A percentile compares a stretch with the other conserved stretches of the same genome.
phyloP scores from a whole-genome alignment of 192 early-diverging fungal species.

The Umbelopsis sp. region DNA sequence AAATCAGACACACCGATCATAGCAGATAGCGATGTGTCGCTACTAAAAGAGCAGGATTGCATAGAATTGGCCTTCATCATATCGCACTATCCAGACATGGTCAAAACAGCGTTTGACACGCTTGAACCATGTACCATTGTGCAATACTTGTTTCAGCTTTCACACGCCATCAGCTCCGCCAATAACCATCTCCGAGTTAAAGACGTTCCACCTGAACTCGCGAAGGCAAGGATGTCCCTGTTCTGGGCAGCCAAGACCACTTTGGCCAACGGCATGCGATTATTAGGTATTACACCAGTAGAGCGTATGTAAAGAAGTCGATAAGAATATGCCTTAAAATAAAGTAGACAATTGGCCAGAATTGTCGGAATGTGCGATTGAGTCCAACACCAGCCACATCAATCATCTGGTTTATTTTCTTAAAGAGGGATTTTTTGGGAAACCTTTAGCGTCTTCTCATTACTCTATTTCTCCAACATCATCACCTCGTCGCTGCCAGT shows the following conservation, averaged over 20 bases:
- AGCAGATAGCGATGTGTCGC: constrained; percentile 52
- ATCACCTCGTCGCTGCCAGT: too few species aligned
- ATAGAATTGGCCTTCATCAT: constrained; percentile 72
- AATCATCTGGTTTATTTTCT: too few species aligned
- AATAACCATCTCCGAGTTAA: constrained; percentile 70
- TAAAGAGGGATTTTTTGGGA: too few species aligned
- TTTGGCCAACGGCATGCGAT: constrained; percentile 75
- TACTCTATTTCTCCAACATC: too few species aligned
- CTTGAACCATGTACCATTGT: constrained; percentile 85
- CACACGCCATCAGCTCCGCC: constrained; percentile 72
- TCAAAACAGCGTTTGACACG: constrained; percentile 54
- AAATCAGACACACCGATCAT: constrained; percentile 52
- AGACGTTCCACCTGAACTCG: constrained; percentile 61
- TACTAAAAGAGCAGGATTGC: constrained; percentile 73
- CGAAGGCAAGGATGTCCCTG: constrained; percentile 77
- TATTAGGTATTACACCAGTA: constrained; percentile 78
- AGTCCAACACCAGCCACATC: neutral
- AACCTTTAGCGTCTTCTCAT: too few species aligned
- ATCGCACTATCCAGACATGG: constrained; percentile 81
- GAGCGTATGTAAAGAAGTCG: constrained; percentile 75
- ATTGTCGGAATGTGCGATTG: neutral
- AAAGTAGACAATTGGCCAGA: neutral
- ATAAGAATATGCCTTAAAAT: neutral
- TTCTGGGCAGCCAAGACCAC: constrained; percentile 78
- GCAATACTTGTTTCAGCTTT: constrained; percentile 74